Base-by-base conservation (phyloP, 257 asterid species). In the Ehretia macrophylla region DNA sequence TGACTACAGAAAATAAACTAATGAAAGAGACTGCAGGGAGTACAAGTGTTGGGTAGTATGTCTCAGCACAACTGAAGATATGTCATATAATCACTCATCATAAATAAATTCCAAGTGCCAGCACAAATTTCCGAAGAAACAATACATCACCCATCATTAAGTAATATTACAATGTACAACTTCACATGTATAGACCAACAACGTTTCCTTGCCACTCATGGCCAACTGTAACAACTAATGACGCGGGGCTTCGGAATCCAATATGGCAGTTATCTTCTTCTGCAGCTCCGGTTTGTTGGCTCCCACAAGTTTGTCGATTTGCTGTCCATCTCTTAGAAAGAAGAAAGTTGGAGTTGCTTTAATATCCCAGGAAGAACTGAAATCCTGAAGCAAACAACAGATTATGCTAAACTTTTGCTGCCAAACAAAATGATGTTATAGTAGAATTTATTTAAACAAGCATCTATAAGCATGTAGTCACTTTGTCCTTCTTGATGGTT, bases 291-390 rank as follows among this genome's bases (percentile, higher is more conserved):
- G 84, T 73, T 87, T 90, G 84, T 93, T 93, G 45, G 97, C 97
- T 5, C 99, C 99, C n/a, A 93, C 96, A 5, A 93, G 93, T 68
- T 83, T 90, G 82, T 90, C 99, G 5, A 93, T 23, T 72, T 87
- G 94, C 65, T 83, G 73, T 37, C 96, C 95, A 40, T 85, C 85
- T 79, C 64, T 85, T 18, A 93, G 85, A 82, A 93, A 87, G 83
- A 87, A 89, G 85, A 93, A 93, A 60, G 99, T 93, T n/a, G 99
- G 99, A 32, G 99, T 93, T 64, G 97, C 97, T 79, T 87, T 93
- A 61, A 93, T 90, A 73, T 93, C 99, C 97, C 88, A 93, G 51
- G 96, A 77, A 40, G 96, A 72, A 76, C 99, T 93, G 37, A 93
- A 85, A 51, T 93, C 97, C 99, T 93, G 90, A 70, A 68, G 50